Evolutionary conservation across 176 grass and related monocot species (phyloP).

Genomic region (Triticum urartu): DNA sequence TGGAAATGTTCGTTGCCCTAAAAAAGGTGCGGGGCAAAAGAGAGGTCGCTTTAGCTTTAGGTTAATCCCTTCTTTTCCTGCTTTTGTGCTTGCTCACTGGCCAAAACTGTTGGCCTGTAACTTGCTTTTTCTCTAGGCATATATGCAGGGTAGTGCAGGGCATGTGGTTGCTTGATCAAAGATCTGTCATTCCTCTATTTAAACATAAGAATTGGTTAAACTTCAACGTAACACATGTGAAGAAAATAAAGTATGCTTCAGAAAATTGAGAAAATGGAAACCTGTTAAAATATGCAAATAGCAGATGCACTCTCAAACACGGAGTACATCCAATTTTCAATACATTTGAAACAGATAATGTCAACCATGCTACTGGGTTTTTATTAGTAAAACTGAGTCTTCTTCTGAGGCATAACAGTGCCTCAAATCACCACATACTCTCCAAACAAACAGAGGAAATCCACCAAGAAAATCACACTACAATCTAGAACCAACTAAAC

Average conservation of each 20-base stretch:
- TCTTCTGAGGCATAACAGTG: background rate
- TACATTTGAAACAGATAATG: background rate
- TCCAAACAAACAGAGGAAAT: background rate
- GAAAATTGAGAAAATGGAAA: background rate
- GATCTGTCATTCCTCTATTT: background rate
- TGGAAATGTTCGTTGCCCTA: slow-evolving; percentile 29
- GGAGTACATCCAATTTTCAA: background rate
- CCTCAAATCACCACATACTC: background rate
- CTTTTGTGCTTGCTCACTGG: slow-evolving; percentile 44
- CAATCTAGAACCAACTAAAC: background rate
- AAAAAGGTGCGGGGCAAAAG: slow-evolving; percentile 23
- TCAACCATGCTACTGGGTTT: background rate
- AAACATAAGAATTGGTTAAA: slow-evolving; percentile 6
- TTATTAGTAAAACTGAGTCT: background rate
- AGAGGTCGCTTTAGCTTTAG: slow-evolving; percentile 37
- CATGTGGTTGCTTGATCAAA: slow-evolving; percentile 17
- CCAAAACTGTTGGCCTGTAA: slow-evolving; percentile 38
- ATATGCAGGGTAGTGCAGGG: slow-evolving; percentile 30
- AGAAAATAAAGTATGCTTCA: background rate
- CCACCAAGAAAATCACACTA: background rate
- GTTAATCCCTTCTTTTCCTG: slow-evolving; percentile 25
- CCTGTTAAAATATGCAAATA: background rate
- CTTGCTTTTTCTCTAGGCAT: slow-evolving; percentile 26
- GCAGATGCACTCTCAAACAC: background rate
- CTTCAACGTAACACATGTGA: background rate